These are phyloP conservation scores for Castanea crenata DNA, from an alignment of 306 rosid genomes.

Conservation along the genomic window DNA sequence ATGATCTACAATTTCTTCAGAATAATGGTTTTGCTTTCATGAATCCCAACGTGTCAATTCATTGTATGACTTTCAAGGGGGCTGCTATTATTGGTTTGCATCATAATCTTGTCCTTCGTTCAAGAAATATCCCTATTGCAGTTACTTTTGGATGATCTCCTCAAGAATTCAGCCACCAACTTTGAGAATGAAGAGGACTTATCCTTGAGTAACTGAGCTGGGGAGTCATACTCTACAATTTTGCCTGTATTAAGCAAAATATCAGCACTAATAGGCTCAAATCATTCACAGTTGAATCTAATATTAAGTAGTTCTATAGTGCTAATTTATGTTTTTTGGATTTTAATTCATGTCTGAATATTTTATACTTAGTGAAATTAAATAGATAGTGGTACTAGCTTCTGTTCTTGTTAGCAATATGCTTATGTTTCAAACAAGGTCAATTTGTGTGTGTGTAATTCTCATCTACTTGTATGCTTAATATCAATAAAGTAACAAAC, in stretches of 20 bases:
- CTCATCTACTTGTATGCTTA: background rate
- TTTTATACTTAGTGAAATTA: background rate
- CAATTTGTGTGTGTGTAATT: too few relatives aligned
- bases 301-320: background rate
- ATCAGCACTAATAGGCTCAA: background rate
- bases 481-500: background rate
- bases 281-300: background rate
- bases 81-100: background rate
- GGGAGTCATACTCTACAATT: constrained; percentile 65
- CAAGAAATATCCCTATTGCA: constrained; percentile 9
- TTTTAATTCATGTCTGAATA: background rate
- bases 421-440: background rate
- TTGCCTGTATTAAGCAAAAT: constrained; percentile 49
- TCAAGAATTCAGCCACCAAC: constrained; percentile 70
- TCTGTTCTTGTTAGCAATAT: background rate
- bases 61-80: background rate
- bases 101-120: background rate
- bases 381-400: background rate
- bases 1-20: background rate
- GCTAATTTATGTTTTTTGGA: background rate
- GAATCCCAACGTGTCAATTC: background rate
- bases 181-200: constrained; percentile 72
- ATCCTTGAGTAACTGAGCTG: constrained; percentile 55
- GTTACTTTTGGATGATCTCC: constrained; percentile 54
- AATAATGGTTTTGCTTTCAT: background rate